Percentiles rank a stretch among this genome's conserved stretches.
phyloP scores from a whole-genome alignment of 805 yeast species.

The Starmerella scarabaei region DNA sequence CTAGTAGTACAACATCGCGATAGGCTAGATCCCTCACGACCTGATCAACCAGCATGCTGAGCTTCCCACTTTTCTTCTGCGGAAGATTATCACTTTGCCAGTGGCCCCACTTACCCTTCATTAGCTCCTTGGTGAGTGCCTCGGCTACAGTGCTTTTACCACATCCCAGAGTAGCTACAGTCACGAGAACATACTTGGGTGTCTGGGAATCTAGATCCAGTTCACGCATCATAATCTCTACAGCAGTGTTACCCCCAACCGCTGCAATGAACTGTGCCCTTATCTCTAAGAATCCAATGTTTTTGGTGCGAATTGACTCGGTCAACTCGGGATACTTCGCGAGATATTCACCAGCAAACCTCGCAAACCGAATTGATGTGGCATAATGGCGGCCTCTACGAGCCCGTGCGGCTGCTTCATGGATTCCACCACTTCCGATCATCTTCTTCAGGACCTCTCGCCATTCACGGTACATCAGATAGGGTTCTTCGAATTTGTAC shows the following conservation, averaged over 20 bases:
- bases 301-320: constrained; percentile 37
- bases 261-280: constrained; percentile 42
- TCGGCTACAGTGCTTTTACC: constrained; percentile 80
- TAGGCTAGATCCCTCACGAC: constrained; percentile 27
- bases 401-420: constrained; percentile 15
- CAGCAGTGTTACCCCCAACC: not conserved
- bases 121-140: constrained; percentile 39
- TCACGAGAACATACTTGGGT: constrained; percentile 50
- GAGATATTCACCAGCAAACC: constrained; percentile 49
- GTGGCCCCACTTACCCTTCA: constrained; percentile 47
- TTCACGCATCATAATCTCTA: not conserved
- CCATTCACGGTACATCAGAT: constrained; percentile 76
- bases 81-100: constrained; percentile 69
- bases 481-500: constrained; percentile 91
- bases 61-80: constrained; percentile 24
- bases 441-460: constrained; percentile 56
- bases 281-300: constrained; percentile 57
- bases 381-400: not conserved
- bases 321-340: constrained; percentile 36
- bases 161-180: constrained; percentile 86
- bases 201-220: constrained; percentile 2
- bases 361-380: constrained; percentile 41
- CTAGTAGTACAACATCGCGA: constrained; percentile 49
- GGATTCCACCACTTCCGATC: constrained; percentile 26
- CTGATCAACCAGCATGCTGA: constrained; percentile 15